These are phyloP conservation scores for Begonia masoniana DNA, from an alignment of 306 rosid species.

Conservation along the genomic window DNA sequence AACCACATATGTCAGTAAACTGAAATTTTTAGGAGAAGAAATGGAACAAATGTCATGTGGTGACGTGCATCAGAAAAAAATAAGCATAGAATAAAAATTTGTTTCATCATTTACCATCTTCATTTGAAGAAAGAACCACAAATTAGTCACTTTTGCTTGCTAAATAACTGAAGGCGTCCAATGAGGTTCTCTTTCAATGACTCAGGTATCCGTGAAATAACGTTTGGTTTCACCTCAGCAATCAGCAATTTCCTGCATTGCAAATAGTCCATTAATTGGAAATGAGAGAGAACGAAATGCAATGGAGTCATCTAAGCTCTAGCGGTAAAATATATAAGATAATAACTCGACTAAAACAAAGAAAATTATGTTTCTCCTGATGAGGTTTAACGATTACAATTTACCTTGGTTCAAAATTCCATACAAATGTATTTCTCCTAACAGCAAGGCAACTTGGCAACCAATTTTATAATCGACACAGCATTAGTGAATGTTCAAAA, in stretches of 20 bases:
- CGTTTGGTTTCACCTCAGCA: slow-evolving; percentile 36
- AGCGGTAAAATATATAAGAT: neutral
- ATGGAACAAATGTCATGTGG: too few relatives aligned
- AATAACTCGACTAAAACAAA: too few relatives aligned
- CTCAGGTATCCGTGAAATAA: slow-evolving; percentile 49
- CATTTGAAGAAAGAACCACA: slow-evolving; percentile 10
- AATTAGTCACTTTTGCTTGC: slow-evolving; percentile 32
- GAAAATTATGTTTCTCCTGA: too few relatives aligned
- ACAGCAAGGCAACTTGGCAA: too few relatives aligned
- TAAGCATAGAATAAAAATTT: neutral
- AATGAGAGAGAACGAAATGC: slow-evolving; percentile 7
- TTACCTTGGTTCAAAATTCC: too few relatives aligned
- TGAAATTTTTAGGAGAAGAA: neutral
- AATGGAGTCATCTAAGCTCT: neutral
- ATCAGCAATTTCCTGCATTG: slow-evolving; percentile 55
- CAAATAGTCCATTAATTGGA: slow-evolving; percentile 2
- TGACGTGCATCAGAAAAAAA: neutral
- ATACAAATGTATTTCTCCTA: too few relatives aligned
- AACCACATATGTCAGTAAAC: neutral
- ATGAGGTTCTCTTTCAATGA: slow-evolving; percentile 51
- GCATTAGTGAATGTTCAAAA: too few relatives aligned
- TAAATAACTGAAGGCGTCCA: slow-evolving; percentile 35
- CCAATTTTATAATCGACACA: too few relatives aligned
- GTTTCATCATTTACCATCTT: slow-evolving; percentile 3
- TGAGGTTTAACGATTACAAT: too few relatives aligned